Conservation (phyloP, 495 filamentous ascomycete species). For the Podospora didyma region DNA sequence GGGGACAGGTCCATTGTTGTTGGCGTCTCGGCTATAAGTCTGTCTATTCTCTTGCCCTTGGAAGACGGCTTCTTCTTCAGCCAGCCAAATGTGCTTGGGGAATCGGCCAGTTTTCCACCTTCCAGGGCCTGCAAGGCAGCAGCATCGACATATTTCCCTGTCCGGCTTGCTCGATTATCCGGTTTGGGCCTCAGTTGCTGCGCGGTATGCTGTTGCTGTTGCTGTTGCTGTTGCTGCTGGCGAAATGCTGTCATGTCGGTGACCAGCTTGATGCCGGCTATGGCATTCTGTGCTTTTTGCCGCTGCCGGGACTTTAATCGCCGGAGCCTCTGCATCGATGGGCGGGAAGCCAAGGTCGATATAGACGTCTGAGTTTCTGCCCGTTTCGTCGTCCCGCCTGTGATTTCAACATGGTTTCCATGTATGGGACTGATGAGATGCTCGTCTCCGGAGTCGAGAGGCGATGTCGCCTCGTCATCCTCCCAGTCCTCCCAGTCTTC, state of each 20-base stretch:
- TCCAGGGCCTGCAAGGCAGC: slow-evolving; percentile 49
- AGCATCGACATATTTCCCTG: slow-evolving; percentile 44
- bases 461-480: slow-evolving; percentile 33
- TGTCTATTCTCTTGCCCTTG: slow-evolving; percentile 25
- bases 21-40: slow-evolving; percentile 15
- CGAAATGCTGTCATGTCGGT: slow-evolving; percentile 51
- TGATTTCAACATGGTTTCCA: slow-evolving; percentile 12
- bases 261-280: slow-evolving; percentile 61
- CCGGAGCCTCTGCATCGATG: slow-evolving; percentile 31
- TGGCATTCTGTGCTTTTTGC: slow-evolving; percentile 53
- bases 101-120: slow-evolving; percentile 35
- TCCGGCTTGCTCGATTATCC: slow-evolving; percentile 22
- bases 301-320: slow-evolving; percentile 44
- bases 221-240: slow-evolving; percentile 22
- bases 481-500: slow-evolving; percentile 50
- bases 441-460: slow-evolving; percentile 17
- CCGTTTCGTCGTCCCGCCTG: not conserved
- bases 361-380: not conserved
- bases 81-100: slow-evolving; percentile 41
- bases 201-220: slow-evolving; percentile 14
- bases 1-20: slow-evolving; percentile 62
- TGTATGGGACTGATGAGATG: slow-evolving; percentile 23
- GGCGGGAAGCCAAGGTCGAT: slow-evolving; percentile 18
- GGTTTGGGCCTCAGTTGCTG: slow-evolving; percentile 13
- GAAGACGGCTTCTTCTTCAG: slow-evolving; percentile 30